Evolutionary conservation across 768 basidiomycete species (phyloP).

Genomic region (Calocera viscosa): DNA sequence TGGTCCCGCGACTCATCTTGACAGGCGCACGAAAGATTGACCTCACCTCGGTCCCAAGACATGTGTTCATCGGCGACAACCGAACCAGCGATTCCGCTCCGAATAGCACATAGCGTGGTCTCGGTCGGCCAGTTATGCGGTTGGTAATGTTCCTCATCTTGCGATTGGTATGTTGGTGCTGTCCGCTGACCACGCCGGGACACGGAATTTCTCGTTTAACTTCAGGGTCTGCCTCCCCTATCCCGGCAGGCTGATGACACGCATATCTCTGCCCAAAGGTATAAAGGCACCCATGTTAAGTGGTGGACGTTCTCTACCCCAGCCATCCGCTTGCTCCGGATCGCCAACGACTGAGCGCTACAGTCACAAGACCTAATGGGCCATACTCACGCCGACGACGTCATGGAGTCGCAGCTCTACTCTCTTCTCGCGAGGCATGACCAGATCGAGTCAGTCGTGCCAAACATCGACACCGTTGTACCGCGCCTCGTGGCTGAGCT

Average conservation of each 20-base stretch:
- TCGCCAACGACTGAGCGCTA: neutral
- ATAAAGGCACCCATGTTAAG: neutral
- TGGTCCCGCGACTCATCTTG: too few species aligned
- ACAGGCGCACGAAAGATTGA: too few species aligned
- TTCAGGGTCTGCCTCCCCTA: neutral
- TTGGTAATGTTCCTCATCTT: neutral
- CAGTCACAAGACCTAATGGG: neutral
- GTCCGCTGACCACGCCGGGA: neutral
- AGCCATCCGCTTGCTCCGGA: neutral
- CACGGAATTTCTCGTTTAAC: neutral
- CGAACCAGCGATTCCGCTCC: neutral
- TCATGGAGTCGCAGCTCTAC: slow-evolving; percentile 2
- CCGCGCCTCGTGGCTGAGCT: neutral
- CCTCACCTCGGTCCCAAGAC: too few species aligned
- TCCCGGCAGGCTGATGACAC: neutral
- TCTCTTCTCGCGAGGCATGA: slow-evolving; percentile 6
- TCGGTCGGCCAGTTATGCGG: neutral
- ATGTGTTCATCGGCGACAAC: too few species aligned
- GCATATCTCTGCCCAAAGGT: neutral
- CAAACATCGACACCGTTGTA: slow-evolving; percentile 1
- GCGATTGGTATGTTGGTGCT: neutral
- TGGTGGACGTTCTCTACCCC: too few species aligned
- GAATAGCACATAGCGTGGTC: neutral
- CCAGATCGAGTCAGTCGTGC: neutral
- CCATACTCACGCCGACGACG: neutral